Evolutionary conservation across 768 basidiomycete species (phyloP).

Genomic region (Suillus fuscotomentosus): DNA sequence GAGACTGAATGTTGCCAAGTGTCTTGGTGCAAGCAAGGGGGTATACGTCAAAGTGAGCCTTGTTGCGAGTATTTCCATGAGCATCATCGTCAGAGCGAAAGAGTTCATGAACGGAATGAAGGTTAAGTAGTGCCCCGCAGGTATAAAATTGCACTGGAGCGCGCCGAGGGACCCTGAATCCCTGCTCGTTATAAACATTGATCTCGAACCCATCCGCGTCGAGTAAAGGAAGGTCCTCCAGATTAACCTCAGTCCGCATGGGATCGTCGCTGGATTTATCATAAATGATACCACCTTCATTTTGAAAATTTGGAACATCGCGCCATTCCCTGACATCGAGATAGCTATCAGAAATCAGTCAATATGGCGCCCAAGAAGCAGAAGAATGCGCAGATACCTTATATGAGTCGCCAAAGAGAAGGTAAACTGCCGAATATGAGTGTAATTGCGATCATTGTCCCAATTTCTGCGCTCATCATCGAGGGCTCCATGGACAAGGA

Average conservation of each 20-base stretch:
- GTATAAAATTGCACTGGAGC: not conserved
- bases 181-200: not conserved
- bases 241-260: not conserved
- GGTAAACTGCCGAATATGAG: not conserved
- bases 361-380: not conserved
- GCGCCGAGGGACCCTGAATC: not conserved
- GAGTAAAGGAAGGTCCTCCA: not conserved
- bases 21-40: not conserved
- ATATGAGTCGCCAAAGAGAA: not conserved
- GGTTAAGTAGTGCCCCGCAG: not conserved
- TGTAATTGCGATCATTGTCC: not conserved
- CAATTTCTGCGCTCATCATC: not conserved
- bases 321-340: not conserved
- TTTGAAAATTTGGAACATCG: not conserved
- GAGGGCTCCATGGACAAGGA: not conserved
- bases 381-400: not conserved
- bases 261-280: not conserved
- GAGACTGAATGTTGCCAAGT: not conserved
- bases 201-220: not conserved
- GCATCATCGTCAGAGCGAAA: not conserved
- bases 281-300: not conserved
- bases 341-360: not conserved
- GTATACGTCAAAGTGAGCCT: not conserved
- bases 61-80: not conserved
- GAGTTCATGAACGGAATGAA: not conserved